Evolutionary conservation across 306 rosid species (phyloP), one percentile per base, ranked within the genome.

Genomic region (Pterocarpus santalinus): DNA sequence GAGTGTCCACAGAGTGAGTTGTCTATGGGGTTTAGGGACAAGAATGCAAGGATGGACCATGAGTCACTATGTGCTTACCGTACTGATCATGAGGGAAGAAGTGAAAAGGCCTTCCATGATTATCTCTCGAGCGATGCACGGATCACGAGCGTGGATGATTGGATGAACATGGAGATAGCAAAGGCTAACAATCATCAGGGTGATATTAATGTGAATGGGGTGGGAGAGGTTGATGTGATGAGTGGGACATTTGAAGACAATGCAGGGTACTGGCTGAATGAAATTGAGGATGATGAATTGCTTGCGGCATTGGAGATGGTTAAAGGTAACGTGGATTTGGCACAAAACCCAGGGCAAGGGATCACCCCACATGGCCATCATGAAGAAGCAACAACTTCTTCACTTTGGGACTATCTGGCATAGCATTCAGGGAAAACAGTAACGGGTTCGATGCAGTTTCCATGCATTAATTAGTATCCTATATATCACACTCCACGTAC

Each of bases 131-230:
- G 33, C 51, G 84, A 83, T 55, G 89, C 35, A 10, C 75, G 56
- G 5, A 44, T 60, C n/a, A 44, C 39, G 0, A 65, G 78, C 60
- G 69, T 82, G 15, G 87, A 79, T 30, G 92, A 90, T 33, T 88
- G 90, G 90, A 69, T 84, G 81, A 82, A 81, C 28, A 67, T 39
- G 81, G 89, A 86, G 83, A 9, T 81, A 4, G 41, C 72, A 2
- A 73, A 17, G 83, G 86, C 71, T 16, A 57, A 72, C 4, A n/a
- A n/a, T 5, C 1, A 16, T n/a, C 1, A 5, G n/a, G 3, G 1
- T 77, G 13, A 44, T 13, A 63, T 32, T 57, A 85, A 77, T 73
- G 82, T 70, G 9, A 56, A 33, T 51, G 77, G 34, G 28, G 49
- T 10, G n/a, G 61, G 61, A 0, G 11, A 6, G 4, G 28, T 4